A percentile compares a stretch with the other conserved stretches of the same genome.
Evolutionary conservation across 306 rosid genomes (phyloP).

Genomic region (Fagus crenata): DNA sequence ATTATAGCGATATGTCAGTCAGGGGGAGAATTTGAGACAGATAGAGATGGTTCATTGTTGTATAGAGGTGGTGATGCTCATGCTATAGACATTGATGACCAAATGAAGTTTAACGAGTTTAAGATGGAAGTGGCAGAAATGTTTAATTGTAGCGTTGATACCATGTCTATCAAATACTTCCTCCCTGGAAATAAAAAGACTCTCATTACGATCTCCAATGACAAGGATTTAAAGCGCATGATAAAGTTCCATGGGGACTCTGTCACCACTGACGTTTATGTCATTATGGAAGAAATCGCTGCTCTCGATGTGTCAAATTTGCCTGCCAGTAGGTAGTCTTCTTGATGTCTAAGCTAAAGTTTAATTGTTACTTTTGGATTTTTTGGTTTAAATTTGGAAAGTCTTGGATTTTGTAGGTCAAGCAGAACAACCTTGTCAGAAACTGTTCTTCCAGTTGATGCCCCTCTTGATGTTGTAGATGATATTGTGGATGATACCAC

Average conservation of each 20-base stretch:
- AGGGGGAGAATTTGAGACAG: conserved; percentile 76
- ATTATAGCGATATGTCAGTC: conserved; percentile 87
- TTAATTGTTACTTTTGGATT: conserved; percentile 21
- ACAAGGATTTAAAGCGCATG: conserved; percentile 92
- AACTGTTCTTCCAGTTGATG: conserved; percentile 59
- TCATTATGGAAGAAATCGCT: conserved; percentile 58
- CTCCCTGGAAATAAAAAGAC: conserved; percentile 91
- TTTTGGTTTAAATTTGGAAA: conserved; percentile 26
- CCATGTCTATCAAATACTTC: conserved; percentile 72
- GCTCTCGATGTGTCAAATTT: conserved; percentile 67
- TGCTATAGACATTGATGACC: conserved; percentile 84
- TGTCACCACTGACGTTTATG: conserved; percentile 59
- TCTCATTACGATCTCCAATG: conserved; percentile 88
- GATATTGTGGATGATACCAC: conserved; percentile 46
- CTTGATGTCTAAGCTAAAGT: conserved; percentile 37
- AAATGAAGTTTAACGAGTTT: conserved; percentile 66
- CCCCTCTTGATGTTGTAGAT: conserved; percentile 35
- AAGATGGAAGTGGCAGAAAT: conserved; percentile 75
- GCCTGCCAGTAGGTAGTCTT: conserved; percentile 94
- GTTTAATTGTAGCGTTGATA: conserved; percentile 54
- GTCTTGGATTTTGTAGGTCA: conserved; percentile 60
- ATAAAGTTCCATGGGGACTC: conserved; percentile 72
- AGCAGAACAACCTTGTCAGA: conserved; percentile 98
- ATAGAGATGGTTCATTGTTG: conserved; percentile 64
- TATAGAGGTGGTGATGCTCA: conserved; percentile 86